phyloP scores from a whole-genome alignment of 495 filamentous ascomycete genomes.

The Astrocystis sublimbata region DNA sequence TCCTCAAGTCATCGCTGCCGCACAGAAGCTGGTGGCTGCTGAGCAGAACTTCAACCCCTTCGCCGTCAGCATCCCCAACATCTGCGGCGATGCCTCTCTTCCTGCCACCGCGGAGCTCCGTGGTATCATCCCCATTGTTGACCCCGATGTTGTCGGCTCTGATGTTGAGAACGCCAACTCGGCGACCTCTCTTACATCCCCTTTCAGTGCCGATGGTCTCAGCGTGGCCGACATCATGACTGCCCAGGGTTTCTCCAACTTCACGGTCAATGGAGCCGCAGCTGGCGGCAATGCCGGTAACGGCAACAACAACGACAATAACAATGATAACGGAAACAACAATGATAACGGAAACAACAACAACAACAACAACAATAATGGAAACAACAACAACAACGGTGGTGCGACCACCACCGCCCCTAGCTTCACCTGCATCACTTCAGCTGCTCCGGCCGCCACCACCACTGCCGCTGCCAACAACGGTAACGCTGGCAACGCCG shows the following conservation, averaged over 20 bases:
- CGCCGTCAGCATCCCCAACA: constrained; percentile 51
- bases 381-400: constrained; percentile 16
- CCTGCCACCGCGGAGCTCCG: constrained; percentile 58
- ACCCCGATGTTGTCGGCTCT: constrained; percentile 55
- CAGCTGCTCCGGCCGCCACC: not conserved
- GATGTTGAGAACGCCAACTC: constrained; percentile 58
- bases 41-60: constrained; percentile 72
- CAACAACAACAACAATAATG: constrained; percentile 6
- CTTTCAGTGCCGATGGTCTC: constrained; percentile 54
- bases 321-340: constrained; percentile 17
- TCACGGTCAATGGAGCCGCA: constrained; percentile 47
- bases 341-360: constrained; percentile 12
- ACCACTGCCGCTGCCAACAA: not conserved
- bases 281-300: constrained; percentile 17
- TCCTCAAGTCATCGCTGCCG: constrained; percentile 54
- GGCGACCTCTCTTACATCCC: constrained; percentile 44
- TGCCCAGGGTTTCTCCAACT: constrained; percentile 57
- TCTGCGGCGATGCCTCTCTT: constrained; percentile 58
- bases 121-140: constrained; percentile 61
- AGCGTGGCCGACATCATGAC: constrained; percentile 57
- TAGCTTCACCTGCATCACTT: not conserved
- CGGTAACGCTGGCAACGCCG: constrained; percentile 47
- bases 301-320: not conserved
- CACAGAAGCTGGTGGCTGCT: constrained; percentile 59
- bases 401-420: not conserved